phyloP scores from a whole-genome alignment of 768 basidiomycete species.

The Russula virescens region DNA sequence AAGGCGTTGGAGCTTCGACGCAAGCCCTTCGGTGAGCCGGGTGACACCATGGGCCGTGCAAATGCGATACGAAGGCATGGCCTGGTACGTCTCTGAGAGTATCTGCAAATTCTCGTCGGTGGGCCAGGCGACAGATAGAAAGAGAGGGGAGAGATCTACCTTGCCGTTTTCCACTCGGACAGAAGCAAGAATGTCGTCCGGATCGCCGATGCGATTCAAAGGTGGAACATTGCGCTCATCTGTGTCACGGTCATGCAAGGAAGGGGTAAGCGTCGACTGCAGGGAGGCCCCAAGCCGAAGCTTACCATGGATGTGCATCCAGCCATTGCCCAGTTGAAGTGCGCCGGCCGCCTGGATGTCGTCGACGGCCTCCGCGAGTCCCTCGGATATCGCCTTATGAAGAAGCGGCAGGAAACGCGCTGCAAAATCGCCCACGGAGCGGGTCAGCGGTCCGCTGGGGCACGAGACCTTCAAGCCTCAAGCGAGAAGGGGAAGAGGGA shows the following conservation, averaged over 20 bases:
- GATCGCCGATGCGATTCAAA: constrained; percentile 69
- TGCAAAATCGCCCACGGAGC: not conserved
- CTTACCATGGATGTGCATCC: constrained; percentile 77
- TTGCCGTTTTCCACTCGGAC: constrained; percentile 67
- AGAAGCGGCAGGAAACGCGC: constrained; percentile 34
- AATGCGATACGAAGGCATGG: constrained; percentile 79
- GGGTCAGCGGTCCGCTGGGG: not conserved
- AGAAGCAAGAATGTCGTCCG: constrained; percentile 77
- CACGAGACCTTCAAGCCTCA: not conserved
- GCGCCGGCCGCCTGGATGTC: constrained; percentile 63
- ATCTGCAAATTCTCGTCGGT: constrained; percentile 39
- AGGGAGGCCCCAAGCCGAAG: not conserved
- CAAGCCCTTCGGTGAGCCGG: constrained; percentile 63
- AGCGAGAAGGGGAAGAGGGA: too few species aligned
- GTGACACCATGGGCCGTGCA: constrained; percentile 71
- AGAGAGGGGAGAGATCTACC: constrained; percentile 33
- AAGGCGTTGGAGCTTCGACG: constrained; percentile 39
- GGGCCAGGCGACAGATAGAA: not conserved
- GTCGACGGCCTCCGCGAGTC: constrained; percentile 52
- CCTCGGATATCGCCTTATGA: constrained; percentile 53
- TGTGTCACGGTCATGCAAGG: not conserved
- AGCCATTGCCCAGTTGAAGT: constrained; percentile 61
- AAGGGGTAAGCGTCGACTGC: not conserved
- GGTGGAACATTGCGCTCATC: constrained; percentile 73
- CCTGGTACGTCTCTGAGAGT: constrained; percentile 63